A percentile compares a stretch with the other conserved stretches of the same genome.
These are phyloP conservation scores for Ambrosia trifida DNA, from an alignment of 129 eudicot species.

Conservation along the genomic window DNA sequence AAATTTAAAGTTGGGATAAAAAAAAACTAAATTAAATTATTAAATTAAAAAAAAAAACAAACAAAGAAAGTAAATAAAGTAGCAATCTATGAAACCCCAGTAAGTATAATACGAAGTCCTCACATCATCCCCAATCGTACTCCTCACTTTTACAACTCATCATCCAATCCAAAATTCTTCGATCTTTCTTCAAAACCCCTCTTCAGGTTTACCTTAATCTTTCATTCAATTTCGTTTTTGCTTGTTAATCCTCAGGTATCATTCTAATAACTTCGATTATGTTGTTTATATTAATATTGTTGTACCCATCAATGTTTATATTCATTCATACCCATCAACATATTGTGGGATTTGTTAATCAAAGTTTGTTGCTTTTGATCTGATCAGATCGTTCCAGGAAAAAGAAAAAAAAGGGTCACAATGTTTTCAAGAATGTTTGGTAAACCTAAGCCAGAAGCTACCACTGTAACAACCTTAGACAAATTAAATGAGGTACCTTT, in stretches of 20 bases:
- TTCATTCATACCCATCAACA: background rate
- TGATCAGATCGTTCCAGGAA: constrained; percentile 41
- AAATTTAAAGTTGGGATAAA: too few species aligned
- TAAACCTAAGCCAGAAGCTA: constrained; percentile 62
- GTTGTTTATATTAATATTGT: constrained; percentile 18
- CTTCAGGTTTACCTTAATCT: constrained; percentile 8
- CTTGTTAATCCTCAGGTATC: constrained; percentile 21
- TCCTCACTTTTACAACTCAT: background rate
- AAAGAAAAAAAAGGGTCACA: constrained; percentile 13
- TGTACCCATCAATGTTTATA: background rate
- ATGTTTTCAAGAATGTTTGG: constrained; percentile 70
- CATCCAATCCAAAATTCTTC: constrained; percentile 12
- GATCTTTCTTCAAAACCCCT: constrained; percentile 23
- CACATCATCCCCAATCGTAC: constrained; percentile 13
- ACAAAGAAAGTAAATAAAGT: too few species aligned
- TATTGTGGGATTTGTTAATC: constrained; percentile 21
- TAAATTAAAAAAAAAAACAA: too few species aligned
- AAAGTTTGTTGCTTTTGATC: constrained; percentile 27
- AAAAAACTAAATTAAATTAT: too few species aligned
- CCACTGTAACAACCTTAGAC: constrained; percentile 56
- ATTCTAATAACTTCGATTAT: background rate
- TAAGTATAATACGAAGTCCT: too few species aligned
- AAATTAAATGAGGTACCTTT: constrained; percentile 61
- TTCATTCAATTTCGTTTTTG: background rate
- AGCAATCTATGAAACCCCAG: too few species aligned